A percentile compares a stretch with the other conserved stretches of the same genome.
phyloP scores from a whole-genome alignment of 257 asterid genomes.

The Fraxinus quadrangulata region DNA sequence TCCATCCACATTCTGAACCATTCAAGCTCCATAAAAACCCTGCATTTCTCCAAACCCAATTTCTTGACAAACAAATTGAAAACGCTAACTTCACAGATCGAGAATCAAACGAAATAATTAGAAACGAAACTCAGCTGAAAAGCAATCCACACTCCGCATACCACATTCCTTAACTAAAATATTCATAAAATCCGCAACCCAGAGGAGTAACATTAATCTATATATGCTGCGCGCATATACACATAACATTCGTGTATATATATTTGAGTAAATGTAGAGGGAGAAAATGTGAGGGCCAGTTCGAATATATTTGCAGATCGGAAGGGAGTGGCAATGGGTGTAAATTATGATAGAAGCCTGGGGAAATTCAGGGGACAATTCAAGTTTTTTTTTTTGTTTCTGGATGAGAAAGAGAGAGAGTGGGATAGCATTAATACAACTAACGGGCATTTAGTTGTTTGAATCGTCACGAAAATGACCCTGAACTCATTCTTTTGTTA shows the following conservation, averaged over 20 bases:
- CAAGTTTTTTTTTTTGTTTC: neutral
- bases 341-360: neutral
- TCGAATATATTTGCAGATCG: neutral
- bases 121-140: constrained; percentile 46
- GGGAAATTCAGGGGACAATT: neutral
- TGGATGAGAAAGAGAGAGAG: neutral
- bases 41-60: constrained; percentile 17
- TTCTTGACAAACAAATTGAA: constrained; percentile 16
- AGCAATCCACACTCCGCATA: constrained; percentile 29
- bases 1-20: constrained; percentile 27
- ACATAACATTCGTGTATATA: neutral
- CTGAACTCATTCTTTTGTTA: neutral
- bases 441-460: neutral
- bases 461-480: neutral
- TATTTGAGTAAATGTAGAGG: neutral
- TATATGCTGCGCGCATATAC: neutral
- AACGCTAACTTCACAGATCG: constrained; percentile 45
- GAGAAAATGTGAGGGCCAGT: constrained; percentile 4
- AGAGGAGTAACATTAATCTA: constrained; percentile 13
- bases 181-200: constrained; percentile 3
- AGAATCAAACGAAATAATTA: constrained; percentile 30
- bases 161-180: constrained; percentile 13
- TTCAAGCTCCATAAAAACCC: constrained; percentile 42
- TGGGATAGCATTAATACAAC: constrained; percentile 8
- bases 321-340: neutral